Evolutionary conservation across 1,284 basidiomycete species (phyloP), one percentile per base, ranked within the genome.

Genomic region (Malassezia brasiliensis): DNA sequence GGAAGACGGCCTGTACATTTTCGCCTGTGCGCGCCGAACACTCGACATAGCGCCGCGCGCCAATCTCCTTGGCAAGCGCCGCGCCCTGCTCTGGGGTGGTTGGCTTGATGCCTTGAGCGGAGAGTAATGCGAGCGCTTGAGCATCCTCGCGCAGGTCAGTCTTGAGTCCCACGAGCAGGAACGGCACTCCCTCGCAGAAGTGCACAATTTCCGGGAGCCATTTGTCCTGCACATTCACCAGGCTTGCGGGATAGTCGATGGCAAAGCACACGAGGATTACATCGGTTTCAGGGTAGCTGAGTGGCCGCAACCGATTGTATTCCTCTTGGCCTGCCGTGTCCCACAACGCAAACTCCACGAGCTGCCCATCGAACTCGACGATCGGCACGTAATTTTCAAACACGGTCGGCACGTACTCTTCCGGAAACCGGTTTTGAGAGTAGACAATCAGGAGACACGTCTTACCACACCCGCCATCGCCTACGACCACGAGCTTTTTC

Each of bases 261-360:
- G 90, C 91, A 78, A 96, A 98, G 36, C 96, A 90, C 68, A 96
- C 88, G 62, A 96, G 83, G 67, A 98, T 91, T 52, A 96, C 89
- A 76, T 96, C 85, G 78, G 86, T 90, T 76, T 96, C 93, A 35
- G 91, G 90, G 73, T 96, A 96, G 75, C 87, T 90, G 59, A 98
- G 79, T 25, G 91, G 91, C 62, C 91, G 82, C 62, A 96, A 79
- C 61, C 91, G 82, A 76, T 96, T 91, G 77, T 96, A 96, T 78
- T 96, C 91, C 78, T 96, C 91, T 77, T 96, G 91, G 17, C 93
- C 91, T 5, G 91, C 93, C 1, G 93, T 96, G 77, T 96, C 91
- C 91, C 91, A 98, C 32, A 98, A 80, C 5, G 91, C 90, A 34
- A 96, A 82, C 76, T 96, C 91, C 66, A 96, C 84, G 44, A 84